Conservation (phyloP, 179 eudicot species). For the Drosera spatulata region DNA sequence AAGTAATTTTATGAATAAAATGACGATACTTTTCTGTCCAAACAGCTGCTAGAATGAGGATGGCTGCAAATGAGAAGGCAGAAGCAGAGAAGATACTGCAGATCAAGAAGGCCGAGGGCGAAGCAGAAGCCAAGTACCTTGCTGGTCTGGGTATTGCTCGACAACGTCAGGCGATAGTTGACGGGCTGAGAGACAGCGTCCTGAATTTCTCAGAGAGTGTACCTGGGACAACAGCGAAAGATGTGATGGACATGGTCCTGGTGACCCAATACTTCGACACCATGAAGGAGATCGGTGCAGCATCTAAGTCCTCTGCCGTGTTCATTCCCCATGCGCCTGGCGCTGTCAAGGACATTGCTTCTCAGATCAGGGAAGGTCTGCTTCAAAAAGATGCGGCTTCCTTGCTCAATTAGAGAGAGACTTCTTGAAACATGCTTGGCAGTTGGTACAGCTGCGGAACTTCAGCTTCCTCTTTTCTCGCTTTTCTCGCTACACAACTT, state of each 20-base stretch:
- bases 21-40: not conserved
- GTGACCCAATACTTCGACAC: constrained; percentile 21
- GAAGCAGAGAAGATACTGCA: too few species aligned
- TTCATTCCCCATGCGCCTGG: too few species aligned
- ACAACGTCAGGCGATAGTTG: constrained; percentile 45
- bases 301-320: too few species aligned
- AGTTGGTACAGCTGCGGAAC: too few species aligned
- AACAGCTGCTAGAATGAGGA: constrained; percentile 39
- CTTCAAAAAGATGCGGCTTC: not conserved
- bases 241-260: constrained; percentile 43
- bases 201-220: constrained; percentile 37
- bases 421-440: too few species aligned
- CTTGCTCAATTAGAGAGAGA: too few species aligned
- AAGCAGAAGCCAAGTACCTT: constrained; percentile 37
- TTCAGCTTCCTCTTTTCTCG: too few species aligned
- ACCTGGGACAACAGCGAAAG: constrained; percentile 42
- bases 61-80: constrained; percentile 43
- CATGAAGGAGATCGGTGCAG: too few species aligned
- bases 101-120: constrained; percentile 22
- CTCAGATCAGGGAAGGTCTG: too few species aligned
- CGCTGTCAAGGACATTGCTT: too few species aligned
- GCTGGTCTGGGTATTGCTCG: constrained; percentile 38
- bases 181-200: constrained; percentile 42
- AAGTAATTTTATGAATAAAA: too few species aligned
- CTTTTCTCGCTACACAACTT: too few species aligned